A percentile compares a stretch with the other conserved stretches of the same genome.
Evolutionary conservation across 345 rosid species (phyloP).

Genomic region (Citrus cavaleriei): DNA sequence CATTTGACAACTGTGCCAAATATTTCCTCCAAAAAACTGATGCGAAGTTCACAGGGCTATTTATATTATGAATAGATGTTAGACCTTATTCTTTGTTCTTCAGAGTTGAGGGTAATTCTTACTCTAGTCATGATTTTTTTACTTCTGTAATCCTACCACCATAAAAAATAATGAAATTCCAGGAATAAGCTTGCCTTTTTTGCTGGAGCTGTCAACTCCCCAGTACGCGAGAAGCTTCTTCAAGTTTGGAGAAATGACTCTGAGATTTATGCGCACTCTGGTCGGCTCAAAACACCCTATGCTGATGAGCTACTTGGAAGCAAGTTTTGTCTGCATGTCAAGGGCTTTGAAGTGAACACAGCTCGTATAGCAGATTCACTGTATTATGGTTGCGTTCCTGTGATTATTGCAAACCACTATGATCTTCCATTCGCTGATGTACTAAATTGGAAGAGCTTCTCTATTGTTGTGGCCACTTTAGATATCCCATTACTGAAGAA

Average conservation of each 20-base stretch:
- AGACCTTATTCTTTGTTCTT: neutral
- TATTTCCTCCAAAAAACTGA: neutral
- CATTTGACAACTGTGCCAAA: neutral
- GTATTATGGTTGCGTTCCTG: constrained; percentile 50
- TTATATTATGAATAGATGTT: neutral
- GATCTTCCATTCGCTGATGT: constrained; percentile 49
- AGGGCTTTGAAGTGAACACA: constrained; percentile 65
- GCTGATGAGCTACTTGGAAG: constrained; percentile 45
- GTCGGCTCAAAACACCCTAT: constrained; percentile 51
- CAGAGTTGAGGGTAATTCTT: neutral
- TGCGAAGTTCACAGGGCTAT: too few species aligned
- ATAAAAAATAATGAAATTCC: constrained; percentile 12
- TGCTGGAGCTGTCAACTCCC: constrained; percentile 58
- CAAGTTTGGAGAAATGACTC: constrained; percentile 48
- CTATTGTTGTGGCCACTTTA: constrained; percentile 40
- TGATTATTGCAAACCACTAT: constrained; percentile 52
- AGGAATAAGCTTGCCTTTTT: constrained; percentile 60
- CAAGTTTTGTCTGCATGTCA: constrained; percentile 65
- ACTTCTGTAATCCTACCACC: neutral
- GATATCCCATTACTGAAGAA: constrained; percentile 54
- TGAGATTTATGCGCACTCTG: constrained; percentile 44
- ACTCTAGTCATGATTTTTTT: neutral
- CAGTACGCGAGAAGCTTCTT: constrained; percentile 49
- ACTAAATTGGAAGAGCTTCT: constrained; percentile 51
- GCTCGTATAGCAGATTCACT: constrained; percentile 57